Evolutionary conservation across 805 yeast species (phyloP).

Genomic region (Hanseniaspora thailandica): DNA sequence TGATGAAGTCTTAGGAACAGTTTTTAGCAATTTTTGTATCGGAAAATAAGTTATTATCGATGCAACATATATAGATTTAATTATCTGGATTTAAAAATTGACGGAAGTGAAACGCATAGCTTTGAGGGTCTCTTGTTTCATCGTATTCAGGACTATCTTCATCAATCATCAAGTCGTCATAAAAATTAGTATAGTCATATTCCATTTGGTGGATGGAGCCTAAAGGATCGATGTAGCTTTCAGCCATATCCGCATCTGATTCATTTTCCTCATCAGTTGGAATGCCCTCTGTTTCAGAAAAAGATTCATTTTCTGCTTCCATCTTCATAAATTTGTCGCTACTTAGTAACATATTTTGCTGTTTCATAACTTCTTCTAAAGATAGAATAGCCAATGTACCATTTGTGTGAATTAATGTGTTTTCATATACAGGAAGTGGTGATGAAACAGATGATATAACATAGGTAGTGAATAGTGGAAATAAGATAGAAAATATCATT

Average conservation of each 20-base stretch:
- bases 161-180: background rate
- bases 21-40: conserved; percentile 84
- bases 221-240: too few species aligned
- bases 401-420: background rate
- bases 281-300: background rate
- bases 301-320: background rate
- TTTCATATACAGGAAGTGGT: background rate
- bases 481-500: background rate
- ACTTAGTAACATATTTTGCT: background rate
- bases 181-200: background rate
- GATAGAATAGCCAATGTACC: background rate
- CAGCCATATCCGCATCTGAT: background rate
- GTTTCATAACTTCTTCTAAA: background rate
- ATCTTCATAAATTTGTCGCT: background rate
- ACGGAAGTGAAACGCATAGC: background rate
- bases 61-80: background rate
- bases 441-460: background rate
- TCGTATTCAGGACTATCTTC: background rate
- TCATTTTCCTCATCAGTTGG: background rate
- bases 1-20: conserved; percentile 83
- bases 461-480: background rate
- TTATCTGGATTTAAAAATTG: background rate
- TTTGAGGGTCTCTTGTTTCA: background rate
- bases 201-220: background rate
- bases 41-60: conserved; percentile 47